These are phyloP conservation scores for Fagopyrum esculentum DNA, from an alignment of 148 eudicot genomes.

Conservation along the genomic window DNA sequence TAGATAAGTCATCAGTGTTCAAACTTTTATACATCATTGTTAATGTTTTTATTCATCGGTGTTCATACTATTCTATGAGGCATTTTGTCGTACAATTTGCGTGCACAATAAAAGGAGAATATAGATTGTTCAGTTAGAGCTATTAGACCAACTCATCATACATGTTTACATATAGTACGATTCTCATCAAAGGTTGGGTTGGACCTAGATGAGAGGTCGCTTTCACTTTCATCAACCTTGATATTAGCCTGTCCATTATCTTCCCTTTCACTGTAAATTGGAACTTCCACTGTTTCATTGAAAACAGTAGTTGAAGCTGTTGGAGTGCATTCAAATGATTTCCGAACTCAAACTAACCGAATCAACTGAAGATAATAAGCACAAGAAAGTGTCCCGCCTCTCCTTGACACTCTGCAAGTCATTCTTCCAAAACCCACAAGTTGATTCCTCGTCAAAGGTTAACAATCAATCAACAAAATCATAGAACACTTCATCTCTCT, in stretches of 20 bases:
- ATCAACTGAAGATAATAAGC: conserved; percentile 42
- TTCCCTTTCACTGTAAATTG: not conserved
- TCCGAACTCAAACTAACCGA: not conserved
- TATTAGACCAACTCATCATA: too few relatives aligned
- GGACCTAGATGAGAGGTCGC: not conserved
- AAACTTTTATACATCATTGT: too few relatives aligned
- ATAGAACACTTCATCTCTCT: conserved; percentile 48
- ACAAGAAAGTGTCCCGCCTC: conserved; percentile 42
- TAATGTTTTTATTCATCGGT: too few relatives aligned
- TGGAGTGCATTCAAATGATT: not conserved
- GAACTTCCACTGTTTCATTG: not conserved
- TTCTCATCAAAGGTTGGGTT: too few relatives aligned
- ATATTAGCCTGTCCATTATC: not conserved
- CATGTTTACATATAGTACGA: too few relatives aligned
- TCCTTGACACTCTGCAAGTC: conserved; percentile 55
- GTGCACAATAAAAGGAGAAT: too few relatives aligned
- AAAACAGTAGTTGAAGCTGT: not conserved
- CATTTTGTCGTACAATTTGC: too few relatives aligned
- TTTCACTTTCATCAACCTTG: not conserved
- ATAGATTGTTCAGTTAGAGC: too few relatives aligned
- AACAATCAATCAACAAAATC: conserved; percentile 38
- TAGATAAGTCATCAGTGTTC: too few relatives aligned
- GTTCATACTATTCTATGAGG: too few relatives aligned
- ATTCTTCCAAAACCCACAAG: conserved; percentile 45
- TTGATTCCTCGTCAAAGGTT: conserved; percentile 26